Conservation (phyloP, 2,329 filamentous ascomycete species). For the Trichoderma arundinaceum region DNA sequence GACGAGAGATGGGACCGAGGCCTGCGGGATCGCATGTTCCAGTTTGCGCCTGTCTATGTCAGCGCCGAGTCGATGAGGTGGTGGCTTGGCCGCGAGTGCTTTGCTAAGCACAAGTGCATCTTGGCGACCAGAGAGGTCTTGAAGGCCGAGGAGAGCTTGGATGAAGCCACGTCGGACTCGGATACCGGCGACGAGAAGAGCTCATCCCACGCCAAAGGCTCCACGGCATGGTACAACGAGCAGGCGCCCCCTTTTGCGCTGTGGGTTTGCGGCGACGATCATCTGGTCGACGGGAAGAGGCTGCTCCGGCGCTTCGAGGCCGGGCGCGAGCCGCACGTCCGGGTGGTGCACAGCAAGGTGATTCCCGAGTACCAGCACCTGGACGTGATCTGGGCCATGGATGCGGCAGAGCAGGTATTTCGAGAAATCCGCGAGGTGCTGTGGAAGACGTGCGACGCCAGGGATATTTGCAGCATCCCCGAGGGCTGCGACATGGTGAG, state of each 20-base stretch:
- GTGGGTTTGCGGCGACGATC: slow-evolving; percentile 84
- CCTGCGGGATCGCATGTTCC: slow-evolving; percentile 82
- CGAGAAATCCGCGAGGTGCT: slow-evolving; percentile 79
- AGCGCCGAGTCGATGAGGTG: slow-evolving; percentile 90
- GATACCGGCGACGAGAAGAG: slow-evolving; percentile 11
- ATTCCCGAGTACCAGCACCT: slow-evolving; percentile 91
- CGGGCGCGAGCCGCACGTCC: slow-evolving; percentile 80
- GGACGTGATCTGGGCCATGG: slow-evolving; percentile 94
- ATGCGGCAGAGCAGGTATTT: slow-evolving; percentile 82
- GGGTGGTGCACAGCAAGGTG: slow-evolving; percentile 79
- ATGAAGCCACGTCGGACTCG: slow-evolving; percentile 42
- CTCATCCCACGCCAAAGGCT: slow-evolving; percentile 49
- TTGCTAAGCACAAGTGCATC: slow-evolving; percentile 80
- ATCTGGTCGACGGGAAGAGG: slow-evolving; percentile 80
- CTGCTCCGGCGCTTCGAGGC: slow-evolving; percentile 75
- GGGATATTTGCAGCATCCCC: slow-evolving; percentile 66
- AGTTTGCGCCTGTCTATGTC: slow-evolving; percentile 90
- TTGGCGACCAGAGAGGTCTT: slow-evolving; percentile 76
- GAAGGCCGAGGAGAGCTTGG: slow-evolving; percentile 64
- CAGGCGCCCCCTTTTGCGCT: slow-evolving; percentile 82
- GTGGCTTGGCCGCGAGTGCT: slow-evolving; percentile 91
- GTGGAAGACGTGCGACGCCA: slow-evolving; percentile 73
- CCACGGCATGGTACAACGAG: slow-evolving; percentile 80
- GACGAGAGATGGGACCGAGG: slow-evolving; percentile 84
- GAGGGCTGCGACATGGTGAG: slow-evolving; percentile 63